phyloP scores from a whole-genome alignment of 768 basidiomycete genomes.

The Kwoniella dejecticola region DNA sequence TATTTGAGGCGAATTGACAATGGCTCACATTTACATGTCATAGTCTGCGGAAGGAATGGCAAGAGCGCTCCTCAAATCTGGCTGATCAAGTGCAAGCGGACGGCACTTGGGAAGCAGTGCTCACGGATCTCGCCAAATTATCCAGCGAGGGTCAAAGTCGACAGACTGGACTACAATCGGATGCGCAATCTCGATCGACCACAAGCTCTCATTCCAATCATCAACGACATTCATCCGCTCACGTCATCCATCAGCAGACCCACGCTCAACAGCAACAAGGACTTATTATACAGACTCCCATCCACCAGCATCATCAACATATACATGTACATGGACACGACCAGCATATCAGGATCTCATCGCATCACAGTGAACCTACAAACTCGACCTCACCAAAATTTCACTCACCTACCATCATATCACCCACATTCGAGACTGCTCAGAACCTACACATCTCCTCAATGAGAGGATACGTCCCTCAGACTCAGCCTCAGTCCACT shows the following conservation, averaged over 20 bases:
- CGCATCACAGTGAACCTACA: background rate
- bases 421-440: constrained; percentile 19
- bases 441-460: background rate
- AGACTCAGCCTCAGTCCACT: background rate
- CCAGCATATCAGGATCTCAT: background rate
- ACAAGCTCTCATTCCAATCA: constrained; percentile 14
- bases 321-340: background rate
- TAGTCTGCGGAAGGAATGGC: constrained; percentile 42
- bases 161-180: background rate
- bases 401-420: constrained; percentile 14
- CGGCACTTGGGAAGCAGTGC: constrained; percentile 22
- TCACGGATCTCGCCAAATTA: constrained; percentile 14
- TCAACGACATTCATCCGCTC: constrained; percentile 10
- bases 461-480: constrained; percentile 11
- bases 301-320: background rate
- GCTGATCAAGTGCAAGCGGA: constrained; percentile 7
- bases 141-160: background rate
- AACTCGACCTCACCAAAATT: background rate
- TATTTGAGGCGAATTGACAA: background rate
- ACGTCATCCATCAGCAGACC: constrained; percentile 17
- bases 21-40: background rate
- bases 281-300: background rate
- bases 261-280: constrained; percentile 1
- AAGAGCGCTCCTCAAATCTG: constrained; percentile 1
- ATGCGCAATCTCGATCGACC: constrained; percentile 15